Evolutionary conservation across 352 stramenopile species (phyloP).

Genomic region (Globisporangium ultimum): DNA sequence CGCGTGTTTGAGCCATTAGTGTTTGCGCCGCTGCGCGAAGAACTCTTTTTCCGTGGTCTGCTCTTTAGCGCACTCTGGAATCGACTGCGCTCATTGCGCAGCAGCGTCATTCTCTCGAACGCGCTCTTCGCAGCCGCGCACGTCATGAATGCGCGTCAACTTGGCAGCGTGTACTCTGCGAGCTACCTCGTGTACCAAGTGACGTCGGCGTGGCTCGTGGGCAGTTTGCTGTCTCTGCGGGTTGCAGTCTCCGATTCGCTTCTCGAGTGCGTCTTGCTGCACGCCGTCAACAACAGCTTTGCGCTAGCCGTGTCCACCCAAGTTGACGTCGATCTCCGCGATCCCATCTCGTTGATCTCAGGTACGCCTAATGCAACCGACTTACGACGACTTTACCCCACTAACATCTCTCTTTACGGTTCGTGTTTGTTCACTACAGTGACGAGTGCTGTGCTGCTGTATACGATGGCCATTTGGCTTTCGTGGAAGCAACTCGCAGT

Average conservation of each 20-base stretch:
- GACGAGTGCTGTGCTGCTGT: too few species aligned
- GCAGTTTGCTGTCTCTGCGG: constrained; percentile 39
- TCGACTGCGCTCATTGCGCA: constrained; percentile 20
- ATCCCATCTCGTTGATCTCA: not conserved
- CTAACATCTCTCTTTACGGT: too few species aligned
- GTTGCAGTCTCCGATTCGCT: constrained; percentile 35
- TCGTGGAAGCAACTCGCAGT: too few species aligned
- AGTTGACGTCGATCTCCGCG: not conserved
- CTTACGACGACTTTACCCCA: too few species aligned
- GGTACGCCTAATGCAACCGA: not conserved
- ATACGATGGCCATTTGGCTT: too few species aligned
- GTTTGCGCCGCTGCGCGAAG: constrained; percentile 45
- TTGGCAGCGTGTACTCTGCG: constrained; percentile 14
- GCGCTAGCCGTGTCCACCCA: constrained; percentile 25
- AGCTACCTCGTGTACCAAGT: constrained; percentile 42
- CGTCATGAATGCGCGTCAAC: constrained; percentile 29
- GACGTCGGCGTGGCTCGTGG: constrained; percentile 38
- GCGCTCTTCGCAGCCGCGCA: constrained; percentile 51
- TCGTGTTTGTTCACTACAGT: too few species aligned
- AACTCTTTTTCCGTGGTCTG: constrained; percentile 65
- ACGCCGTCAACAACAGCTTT: constrained; percentile 59
- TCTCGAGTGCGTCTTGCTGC: constrained; percentile 50
- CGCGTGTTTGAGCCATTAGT: constrained; percentile 26
- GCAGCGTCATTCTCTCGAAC: constrained; percentile 28
- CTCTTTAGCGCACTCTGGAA: constrained; percentile 46